Conservation (phyloP, 805 yeast genomes). For the Candida yuanshanica region DNA sequence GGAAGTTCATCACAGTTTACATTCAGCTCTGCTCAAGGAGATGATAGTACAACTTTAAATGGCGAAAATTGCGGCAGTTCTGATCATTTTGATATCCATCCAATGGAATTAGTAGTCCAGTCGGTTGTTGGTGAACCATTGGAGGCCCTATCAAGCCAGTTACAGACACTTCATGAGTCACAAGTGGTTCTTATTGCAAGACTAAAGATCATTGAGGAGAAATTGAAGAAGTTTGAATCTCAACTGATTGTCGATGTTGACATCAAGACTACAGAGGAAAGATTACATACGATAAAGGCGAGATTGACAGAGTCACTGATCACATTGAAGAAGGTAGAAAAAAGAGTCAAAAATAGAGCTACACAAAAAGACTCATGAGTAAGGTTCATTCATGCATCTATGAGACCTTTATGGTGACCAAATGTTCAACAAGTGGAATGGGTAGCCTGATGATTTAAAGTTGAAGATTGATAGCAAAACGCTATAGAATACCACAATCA, state of each 20-base stretch:
- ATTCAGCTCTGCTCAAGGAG: background rate
- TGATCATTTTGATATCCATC: slow-evolving; percentile 39
- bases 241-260: slow-evolving; percentile 18
- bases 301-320: slow-evolving; percentile 20
- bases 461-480: slow-evolving; percentile 60
- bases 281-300: slow-evolving; percentile 22
- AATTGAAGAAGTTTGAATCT: slow-evolving; percentile 25
- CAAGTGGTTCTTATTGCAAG: slow-evolving; percentile 49
- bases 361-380: background rate
- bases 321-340: slow-evolving; percentile 33
- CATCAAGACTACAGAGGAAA: slow-evolving; percentile 15
- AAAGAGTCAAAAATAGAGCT: slow-evolving; percentile 8
- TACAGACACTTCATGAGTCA: slow-evolving; percentile 50
- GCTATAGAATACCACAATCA: slow-evolving; percentile 56
- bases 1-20: background rate
- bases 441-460: slow-evolving; percentile 71
- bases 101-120: slow-evolving; percentile 56
- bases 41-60: background rate
- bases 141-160: slow-evolving; percentile 43
- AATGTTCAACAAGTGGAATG: slow-evolving; percentile 50
- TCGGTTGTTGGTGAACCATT: slow-evolving; percentile 48
- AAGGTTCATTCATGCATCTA: background rate
- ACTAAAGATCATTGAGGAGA: slow-evolving; percentile 35
- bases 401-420: slow-evolving; percentile 25
- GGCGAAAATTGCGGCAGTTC: background rate